These are phyloP conservation scores for Sclerotinia nivalis DNA, from an alignment of 2,329 filamentous ascomycete species.

Conservation along the genomic window DNA sequence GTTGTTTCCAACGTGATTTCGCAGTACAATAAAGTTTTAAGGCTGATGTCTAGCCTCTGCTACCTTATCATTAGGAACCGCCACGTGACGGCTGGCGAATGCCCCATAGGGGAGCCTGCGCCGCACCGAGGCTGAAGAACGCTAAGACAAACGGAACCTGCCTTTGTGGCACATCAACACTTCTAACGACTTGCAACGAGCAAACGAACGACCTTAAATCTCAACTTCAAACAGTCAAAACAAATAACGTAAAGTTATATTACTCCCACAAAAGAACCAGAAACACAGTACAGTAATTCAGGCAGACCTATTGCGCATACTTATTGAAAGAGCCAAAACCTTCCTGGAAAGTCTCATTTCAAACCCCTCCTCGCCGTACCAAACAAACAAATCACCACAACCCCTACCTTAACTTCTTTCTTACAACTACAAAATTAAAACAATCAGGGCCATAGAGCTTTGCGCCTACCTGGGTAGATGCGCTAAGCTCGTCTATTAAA, in stretches of 20 bases:
- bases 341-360: not conserved
- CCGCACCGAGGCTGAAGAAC: conserved; percentile 20
- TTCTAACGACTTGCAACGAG: conserved; percentile 8
- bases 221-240: conserved; percentile 7
- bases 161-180: conserved; percentile 17
- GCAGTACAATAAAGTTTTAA: no score
- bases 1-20: no score
- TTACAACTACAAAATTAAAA: not conserved
- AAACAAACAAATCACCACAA: not conserved
- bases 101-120: not conserved
- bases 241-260: not conserved
- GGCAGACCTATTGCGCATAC: not conserved
- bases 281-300: not conserved
- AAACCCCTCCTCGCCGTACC: not conserved
- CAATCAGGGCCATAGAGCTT: conserved; percentile 2
- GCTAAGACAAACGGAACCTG: conserved; percentile 9
- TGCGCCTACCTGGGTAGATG: conserved; percentile 19
- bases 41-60: no score
- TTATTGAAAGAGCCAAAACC: not conserved
- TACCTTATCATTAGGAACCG: no score
- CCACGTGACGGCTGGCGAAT: no score
- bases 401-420: not conserved
- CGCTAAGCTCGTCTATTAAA: conserved; percentile 5
- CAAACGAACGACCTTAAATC: conserved; percentile 9
- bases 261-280: not conserved